Conservation (phyloP, 1,284 basidiomycete species). For the Ceraceosorus guamensis region DNA sequence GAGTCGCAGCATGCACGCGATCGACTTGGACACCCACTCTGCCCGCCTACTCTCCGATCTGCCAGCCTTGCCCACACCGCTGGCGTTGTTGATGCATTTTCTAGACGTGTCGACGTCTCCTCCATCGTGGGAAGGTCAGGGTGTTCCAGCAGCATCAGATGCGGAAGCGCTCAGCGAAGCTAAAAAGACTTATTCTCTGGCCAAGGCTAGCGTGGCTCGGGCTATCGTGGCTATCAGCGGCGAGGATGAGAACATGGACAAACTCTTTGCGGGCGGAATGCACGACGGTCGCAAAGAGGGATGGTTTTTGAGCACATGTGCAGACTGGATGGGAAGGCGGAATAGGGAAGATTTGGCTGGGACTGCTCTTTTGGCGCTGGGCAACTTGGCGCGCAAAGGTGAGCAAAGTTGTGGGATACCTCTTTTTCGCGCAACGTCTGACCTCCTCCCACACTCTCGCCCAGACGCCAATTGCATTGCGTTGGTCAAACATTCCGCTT, state of each 20-base stretch:
- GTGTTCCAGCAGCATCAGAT: slow-evolving; percentile 1
- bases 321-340: slow-evolving; percentile 60
- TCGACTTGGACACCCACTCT: neutral
- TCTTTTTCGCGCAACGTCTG: neutral
- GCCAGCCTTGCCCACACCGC: too few relatives aligned
- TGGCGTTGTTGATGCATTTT: neutral
- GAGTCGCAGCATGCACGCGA: neutral
- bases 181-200: slow-evolving; percentile 66
- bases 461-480: slow-evolving; percentile 30
- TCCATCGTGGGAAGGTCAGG: neutral
- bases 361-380: slow-evolving; percentile 71
- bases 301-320: slow-evolving; percentile 64
- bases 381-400: slow-evolving; percentile 62
- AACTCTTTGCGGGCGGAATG: slow-evolving; percentile 54
- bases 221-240: slow-evolving; percentile 75
- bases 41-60: neutral
- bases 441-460: neutral
- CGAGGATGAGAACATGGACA: slow-evolving; percentile 68
- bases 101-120: neutral
- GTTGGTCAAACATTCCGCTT: slow-evolving; percentile 23
- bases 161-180: slow-evolving; percentile 47
- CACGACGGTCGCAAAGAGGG: slow-evolving; percentile 27
- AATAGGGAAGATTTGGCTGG: slow-evolving; percentile 68
- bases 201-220: slow-evolving; percentile 76
- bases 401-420: neutral